These are phyloP conservation scores for Kluyveromyces lactis DNA, from an alignment of 805 yeast genomes.

Conservation along the genomic window DNA sequence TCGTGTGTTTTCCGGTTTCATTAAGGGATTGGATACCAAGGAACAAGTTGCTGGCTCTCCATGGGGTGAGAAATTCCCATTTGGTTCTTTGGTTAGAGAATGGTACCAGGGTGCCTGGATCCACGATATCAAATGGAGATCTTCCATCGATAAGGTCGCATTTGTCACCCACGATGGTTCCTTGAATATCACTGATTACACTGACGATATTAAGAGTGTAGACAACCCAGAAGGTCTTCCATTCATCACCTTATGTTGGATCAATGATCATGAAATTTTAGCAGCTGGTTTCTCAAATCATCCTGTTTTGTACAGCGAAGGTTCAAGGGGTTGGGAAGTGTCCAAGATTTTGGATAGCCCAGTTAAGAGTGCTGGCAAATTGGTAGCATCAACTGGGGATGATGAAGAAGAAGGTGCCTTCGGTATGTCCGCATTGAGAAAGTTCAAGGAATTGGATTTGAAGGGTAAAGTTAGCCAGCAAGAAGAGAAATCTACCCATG, in stretches of 20 bases:
- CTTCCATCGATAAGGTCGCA: conserved; percentile 68
- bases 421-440: conserved; percentile 75
- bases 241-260: conserved; percentile 66
- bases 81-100: conserved; percentile 55
- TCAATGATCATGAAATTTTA: conserved; percentile 55
- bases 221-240: conserved; percentile 49
- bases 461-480: conserved; percentile 64
- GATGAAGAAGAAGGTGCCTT: conserved; percentile 40
- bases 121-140: conserved; percentile 82
- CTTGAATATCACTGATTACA: conserved; percentile 64
- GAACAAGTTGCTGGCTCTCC: conserved; percentile 42
- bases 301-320: conserved; percentile 78
- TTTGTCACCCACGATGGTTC: conserved; percentile 83
- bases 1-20: conserved; percentile 78
- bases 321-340: conserved; percentile 52
- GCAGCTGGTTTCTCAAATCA: conserved; percentile 92
- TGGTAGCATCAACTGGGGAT: conserved; percentile 26
- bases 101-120: conserved; percentile 75
- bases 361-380: conserved; percentile 7
- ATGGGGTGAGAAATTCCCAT: conserved; percentile 96
- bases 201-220: conserved; percentile 15
- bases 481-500: conserved; percentile 66
- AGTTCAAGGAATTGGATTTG: conserved; percentile 92
- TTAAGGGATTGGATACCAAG: conserved; percentile 80
- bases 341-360: conserved; percentile 51